These are phyloP conservation scores for Hypholoma fasciculare DNA, from an alignment of 768 basidiomycete species.

Conservation along the genomic window DNA sequence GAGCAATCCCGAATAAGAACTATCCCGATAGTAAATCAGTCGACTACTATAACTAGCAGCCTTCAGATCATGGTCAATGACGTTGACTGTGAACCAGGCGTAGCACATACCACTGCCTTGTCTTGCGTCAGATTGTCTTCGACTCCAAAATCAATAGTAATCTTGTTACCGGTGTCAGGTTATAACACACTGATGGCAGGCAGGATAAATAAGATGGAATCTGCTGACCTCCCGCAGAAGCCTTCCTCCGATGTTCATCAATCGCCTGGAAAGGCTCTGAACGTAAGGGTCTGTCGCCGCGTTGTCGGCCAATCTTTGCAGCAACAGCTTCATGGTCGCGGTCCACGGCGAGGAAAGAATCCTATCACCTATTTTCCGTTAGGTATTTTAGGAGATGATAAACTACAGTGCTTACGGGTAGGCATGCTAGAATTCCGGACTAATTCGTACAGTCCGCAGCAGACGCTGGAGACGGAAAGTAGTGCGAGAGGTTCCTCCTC, in stretches of 20 bases:
- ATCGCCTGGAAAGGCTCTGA: conserved; percentile 28
- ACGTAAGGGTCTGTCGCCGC: conserved; percentile 22
- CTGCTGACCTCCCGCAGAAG: conserved; percentile 19
- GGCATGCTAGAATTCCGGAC: conserved; percentile 5
- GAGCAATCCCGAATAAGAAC: conserved; percentile 12
- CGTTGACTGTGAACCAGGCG: background rate
- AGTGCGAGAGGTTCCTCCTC: conserved; percentile 54
- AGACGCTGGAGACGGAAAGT: conserved; percentile 49
- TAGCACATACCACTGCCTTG: too few species aligned
- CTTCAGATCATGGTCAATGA: background rate
- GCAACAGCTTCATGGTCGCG: conserved; percentile 36
- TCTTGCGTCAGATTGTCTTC: too few species aligned
- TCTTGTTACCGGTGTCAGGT: too few species aligned
- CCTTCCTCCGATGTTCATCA: conserved; percentile 20
- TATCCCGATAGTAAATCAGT: conserved; percentile 18
- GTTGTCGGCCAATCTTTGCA: conserved; percentile 30
- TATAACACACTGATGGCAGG: too few species aligned
- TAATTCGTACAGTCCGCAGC: conserved; percentile 44
- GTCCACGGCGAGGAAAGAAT: conserved; percentile 50
- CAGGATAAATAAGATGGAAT: background rate
- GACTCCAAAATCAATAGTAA: too few species aligned
- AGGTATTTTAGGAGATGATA: background rate
- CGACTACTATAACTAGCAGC: background rate
- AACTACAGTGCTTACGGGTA: conserved; percentile 9
- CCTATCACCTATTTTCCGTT: conserved; percentile 10